Conservation (phyloP, 148 eudicot genomes). For the Vaccinium myrtillus region DNA sequence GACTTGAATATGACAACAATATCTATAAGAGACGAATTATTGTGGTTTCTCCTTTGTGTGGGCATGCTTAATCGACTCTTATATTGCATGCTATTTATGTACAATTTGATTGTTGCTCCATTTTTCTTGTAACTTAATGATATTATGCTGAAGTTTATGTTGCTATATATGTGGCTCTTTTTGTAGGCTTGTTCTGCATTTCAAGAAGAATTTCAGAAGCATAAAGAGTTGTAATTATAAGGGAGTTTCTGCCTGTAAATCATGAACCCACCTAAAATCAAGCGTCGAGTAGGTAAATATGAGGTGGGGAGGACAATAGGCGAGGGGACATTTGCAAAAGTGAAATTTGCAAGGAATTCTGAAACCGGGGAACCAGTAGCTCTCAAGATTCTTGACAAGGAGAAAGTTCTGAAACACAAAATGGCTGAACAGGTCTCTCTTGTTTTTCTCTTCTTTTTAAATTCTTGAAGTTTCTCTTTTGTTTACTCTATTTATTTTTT, state of each 20-base stretch:
- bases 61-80: neutral
- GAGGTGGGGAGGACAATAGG: conserved; percentile 97
- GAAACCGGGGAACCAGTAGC: conserved; percentile 89
- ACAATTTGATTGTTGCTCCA: neutral
- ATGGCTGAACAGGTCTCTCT: conserved; percentile 86
- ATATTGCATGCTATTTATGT: conserved; percentile 6
- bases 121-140: neutral
- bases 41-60: neutral
- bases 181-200: conserved; percentile 4
- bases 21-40: neutral
- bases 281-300: conserved; percentile 81
- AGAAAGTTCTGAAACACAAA: conserved; percentile 85
- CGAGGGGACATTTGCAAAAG: conserved; percentile 97
- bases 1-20: neutral
- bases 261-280: conserved; percentile 65
- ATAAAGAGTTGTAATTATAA: conserved; percentile 11
- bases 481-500: neutral
- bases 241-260: conserved; percentile 12
- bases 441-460: neutral
- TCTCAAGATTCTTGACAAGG: conserved; percentile 91
- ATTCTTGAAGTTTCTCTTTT: conserved; percentile 7
- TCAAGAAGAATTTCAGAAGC: conserved; percentile 14
- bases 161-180: neutral
- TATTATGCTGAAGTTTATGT: conserved; percentile 2
- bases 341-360: conserved; percentile 81